Percentiles rank a stretch among this genome's conserved stretches.
These are phyloP conservation scores for Lunularia cruciata DNA, from an alignment of 225 moss, liverwort and hornwort genomes.

Conservation along the genomic window DNA sequence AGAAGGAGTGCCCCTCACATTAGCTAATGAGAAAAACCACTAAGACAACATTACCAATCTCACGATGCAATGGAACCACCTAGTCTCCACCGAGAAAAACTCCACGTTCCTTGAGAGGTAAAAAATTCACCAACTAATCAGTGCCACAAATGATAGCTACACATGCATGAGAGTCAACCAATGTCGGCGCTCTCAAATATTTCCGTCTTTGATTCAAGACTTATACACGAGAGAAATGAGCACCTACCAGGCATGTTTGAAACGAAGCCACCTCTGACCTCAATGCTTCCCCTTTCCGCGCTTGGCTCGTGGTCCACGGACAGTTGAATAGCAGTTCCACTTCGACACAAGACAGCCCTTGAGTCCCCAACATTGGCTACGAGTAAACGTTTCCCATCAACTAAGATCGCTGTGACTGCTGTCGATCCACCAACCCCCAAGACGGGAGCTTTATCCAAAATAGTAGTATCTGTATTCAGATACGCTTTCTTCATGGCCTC, in stretches of 20 bases:
- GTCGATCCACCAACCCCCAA: slow-evolving; percentile 97
- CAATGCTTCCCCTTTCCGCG: slow-evolving; percentile 64
- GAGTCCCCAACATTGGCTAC: slow-evolving; percentile 99
- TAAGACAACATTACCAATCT: no score
- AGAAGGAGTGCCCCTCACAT: no score
- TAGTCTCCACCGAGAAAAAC: no score
- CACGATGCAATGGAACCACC: no score
- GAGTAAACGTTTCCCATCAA: slow-evolving; percentile 56
- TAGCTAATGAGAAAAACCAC: no score
- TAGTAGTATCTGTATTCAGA: slow-evolving; percentile 62
- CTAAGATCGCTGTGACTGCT: slow-evolving; percentile 94
- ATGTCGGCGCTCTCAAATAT: no score
- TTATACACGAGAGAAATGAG: no score
- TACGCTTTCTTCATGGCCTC: slow-evolving; percentile 83
- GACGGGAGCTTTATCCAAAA: slow-evolving; percentile 69
- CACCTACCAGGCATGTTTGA: slow-evolving; percentile 92
- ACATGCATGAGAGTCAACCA: no score
- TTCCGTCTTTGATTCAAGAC: no score
- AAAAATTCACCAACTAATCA: no score
- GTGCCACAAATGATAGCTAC: no score
- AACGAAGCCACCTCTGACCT: slow-evolving; percentile 89
- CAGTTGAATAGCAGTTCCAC: slow-evolving; percentile 63
- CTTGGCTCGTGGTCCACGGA: slow-evolving; percentile 95
- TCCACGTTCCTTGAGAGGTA: no score
- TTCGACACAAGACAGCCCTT: slow-evolving; percentile 73